Evolutionary conservation across 106 monocot species (phyloP), one percentile per base, ranked within the genome.

Genomic region (Dactylorhiza incarnata): DNA sequence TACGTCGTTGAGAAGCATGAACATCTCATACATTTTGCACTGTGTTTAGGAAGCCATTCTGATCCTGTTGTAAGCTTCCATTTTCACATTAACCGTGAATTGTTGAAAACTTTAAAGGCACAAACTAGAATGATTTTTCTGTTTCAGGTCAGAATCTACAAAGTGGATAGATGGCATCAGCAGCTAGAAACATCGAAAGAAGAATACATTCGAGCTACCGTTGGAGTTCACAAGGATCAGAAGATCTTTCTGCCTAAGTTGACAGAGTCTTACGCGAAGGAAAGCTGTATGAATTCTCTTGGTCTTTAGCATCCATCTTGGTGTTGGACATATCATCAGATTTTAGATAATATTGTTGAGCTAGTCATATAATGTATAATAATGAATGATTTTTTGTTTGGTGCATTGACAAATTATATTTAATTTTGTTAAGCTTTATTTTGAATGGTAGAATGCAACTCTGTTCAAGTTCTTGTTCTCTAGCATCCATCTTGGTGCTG

Each of bases 41-140:
- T 99, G 55, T 99, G 91, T 85, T 91, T 94, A 6, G 97, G 97
- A 55, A 89, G 86, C 87, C 91, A 94, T 80, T 99, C 97, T 67
- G 97, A 99, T 85, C 97, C 97, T 44, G 91, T 89, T 75, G 94
- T 99, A 91, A 82, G 56, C 13, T 56, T 70, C 59, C 26, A 19
- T 46, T 66, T n/a, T 16, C 13, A 16, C 6, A 0, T 49, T 12
- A 49, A 12, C 22, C 48, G 7, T 4, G 22, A 48, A 72, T 23
- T 5, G 3, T 63, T 48, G 49, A 14, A 49, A 66, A 7, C 7
- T 23, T 23, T 44, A 12, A 52, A 37, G 37, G n/a, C n/a, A 37
- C 37, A 37, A 37, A 37, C 37, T 37, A 2, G 37, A 37, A 0
- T 37, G 5, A 7, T 54, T 62, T 49, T 0, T 6, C 49, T 72